These are phyloP conservation scores for Trichoderma afroharzianum DNA, from an alignment of 2,329 filamentous ascomycete species.

Conservation along the genomic window DNA sequence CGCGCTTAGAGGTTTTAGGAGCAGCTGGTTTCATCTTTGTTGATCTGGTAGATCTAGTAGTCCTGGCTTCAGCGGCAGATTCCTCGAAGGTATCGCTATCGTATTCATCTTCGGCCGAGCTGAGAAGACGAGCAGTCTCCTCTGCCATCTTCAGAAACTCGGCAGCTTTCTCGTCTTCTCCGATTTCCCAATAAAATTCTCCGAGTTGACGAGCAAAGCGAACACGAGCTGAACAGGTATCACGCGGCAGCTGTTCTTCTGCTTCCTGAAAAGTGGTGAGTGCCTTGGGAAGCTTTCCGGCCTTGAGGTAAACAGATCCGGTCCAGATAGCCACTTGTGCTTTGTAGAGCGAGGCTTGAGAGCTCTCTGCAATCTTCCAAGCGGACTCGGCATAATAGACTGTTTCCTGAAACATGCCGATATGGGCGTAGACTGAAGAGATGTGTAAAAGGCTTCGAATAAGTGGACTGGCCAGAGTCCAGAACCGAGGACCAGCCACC, in stretches of 20 bases:
- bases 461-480: constrained; percentile 72
- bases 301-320: constrained; percentile 52
- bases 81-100: constrained; percentile 16
- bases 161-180: constrained; percentile 41
- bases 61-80: neutral
- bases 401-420: constrained; percentile 85
- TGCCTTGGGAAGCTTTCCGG: constrained; percentile 58
- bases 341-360: constrained; percentile 57
- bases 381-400: constrained; percentile 85
- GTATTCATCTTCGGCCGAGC: constrained; percentile 22
- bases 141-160: constrained; percentile 49
- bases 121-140: constrained; percentile 39
- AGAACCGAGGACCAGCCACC: constrained; percentile 60
- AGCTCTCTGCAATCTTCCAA: constrained; percentile 68
- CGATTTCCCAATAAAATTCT: constrained; percentile 50
- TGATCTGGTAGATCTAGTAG: constrained; percentile 25
- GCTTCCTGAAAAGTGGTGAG: constrained; percentile 52
- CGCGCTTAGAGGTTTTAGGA: neutral
- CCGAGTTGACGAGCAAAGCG: constrained; percentile 53
- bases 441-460: constrained; percentile 70
- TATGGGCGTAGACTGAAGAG: constrained; percentile 73
- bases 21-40: constrained; percentile 19
- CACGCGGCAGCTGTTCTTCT: constrained; percentile 46
- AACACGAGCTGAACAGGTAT: constrained; percentile 35
- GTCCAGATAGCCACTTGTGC: constrained; percentile 54